These are phyloP conservation scores for Poteriospumella lacustris DNA, from an alignment of 108 stramenopile species.

Conservation along the genomic window DNA sequence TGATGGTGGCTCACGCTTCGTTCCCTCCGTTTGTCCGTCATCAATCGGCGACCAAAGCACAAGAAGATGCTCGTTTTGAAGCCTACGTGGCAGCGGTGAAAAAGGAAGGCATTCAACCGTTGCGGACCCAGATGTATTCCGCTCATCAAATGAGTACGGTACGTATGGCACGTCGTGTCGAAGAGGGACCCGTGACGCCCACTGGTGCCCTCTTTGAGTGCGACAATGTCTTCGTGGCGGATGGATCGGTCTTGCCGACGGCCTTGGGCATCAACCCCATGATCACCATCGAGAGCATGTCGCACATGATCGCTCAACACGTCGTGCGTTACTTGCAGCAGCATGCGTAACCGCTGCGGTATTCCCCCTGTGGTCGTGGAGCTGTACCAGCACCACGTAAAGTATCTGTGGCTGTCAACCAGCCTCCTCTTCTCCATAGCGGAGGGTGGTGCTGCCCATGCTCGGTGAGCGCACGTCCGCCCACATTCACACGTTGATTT, in stretches of 20 bases:
- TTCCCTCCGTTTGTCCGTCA: no score
- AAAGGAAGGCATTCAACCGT: background rate
- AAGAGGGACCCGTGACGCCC: slow-evolving; percentile 46
- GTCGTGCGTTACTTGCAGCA: no score
- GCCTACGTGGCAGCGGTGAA: background rate
- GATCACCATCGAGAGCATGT: slow-evolving; percentile 40
- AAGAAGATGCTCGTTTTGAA: no score
- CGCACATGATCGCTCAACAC: background rate
- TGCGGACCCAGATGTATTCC: slow-evolving; percentile 31
- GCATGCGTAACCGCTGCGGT: no score
- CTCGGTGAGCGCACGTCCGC: no score
- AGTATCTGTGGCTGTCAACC: no score
- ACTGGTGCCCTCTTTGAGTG: slow-evolving; percentile 60
- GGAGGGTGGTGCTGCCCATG: no score
- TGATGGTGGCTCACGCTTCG: background rate
- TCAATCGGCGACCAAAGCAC: no score
- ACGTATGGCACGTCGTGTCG: slow-evolving; percentile 46
- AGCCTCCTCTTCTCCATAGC: no score
- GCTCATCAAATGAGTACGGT: slow-evolving; percentile 64
- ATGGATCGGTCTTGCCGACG: slow-evolving; percentile 59
- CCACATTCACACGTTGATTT: no score
- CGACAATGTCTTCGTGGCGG: slow-evolving; percentile 57
- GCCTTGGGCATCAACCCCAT: slow-evolving; percentile 61
- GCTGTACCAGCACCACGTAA: no score
- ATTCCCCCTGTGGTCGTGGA: no score